Conservation (phyloP, 768 basidiomycete genomes). For the Hericium rajendrae region DNA sequence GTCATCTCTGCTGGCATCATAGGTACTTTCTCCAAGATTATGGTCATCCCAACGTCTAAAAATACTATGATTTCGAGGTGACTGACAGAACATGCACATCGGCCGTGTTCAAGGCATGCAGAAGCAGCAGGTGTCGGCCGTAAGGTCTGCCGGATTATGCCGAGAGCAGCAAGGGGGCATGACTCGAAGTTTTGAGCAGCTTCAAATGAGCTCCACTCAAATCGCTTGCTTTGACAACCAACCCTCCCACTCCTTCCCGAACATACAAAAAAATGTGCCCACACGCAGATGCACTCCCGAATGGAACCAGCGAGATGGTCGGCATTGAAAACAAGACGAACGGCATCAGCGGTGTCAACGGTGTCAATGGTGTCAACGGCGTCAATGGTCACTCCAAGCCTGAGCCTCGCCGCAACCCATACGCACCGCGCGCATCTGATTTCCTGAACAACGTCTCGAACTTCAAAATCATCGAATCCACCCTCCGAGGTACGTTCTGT, state of each 20-base stretch:
- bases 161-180: neutral
- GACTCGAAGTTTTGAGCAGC: conserved; percentile 2
- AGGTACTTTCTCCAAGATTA: no score
- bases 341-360: conserved; percentile 26
- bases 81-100: no score
- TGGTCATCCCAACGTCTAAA: no score
- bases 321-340: conserved; percentile 41
- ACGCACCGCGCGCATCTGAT: conserved; percentile 85
- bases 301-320: conserved; percentile 58
- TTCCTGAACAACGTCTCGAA: conserved; percentile 89
- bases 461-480: conserved; percentile 96
- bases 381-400: conserved; percentile 23
- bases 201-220: neutral
- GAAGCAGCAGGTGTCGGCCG: no score
- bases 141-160: neutral
- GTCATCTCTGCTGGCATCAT: no score
- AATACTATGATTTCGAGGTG: no score
- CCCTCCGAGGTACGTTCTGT: conserved; percentile 66
- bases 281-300: conserved; percentile 36
- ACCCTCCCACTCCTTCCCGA: neutral
- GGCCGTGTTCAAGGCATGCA: no score
- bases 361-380: conserved; percentile 27
- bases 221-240: neutral
- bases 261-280: conserved; percentile 46
- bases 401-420: conserved; percentile 51